A percentile compares a stretch with the other conserved stretches of the same genome.
phyloP scores from a whole-genome alignment of 768 basidiomycete genomes.

The Tricholoma sp. region DNA sequence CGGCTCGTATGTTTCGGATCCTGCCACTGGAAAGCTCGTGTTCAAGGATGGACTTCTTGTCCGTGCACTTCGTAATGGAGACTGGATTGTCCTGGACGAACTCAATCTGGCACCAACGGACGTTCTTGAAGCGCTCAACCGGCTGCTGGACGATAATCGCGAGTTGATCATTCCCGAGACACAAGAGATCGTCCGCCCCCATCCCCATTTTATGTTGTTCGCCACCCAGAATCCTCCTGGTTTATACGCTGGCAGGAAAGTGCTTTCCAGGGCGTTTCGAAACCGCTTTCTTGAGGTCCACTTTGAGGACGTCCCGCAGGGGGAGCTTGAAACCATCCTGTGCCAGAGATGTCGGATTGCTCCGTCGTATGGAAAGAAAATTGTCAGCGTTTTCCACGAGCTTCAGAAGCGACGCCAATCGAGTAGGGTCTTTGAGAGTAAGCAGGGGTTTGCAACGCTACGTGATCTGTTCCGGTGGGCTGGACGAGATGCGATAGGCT shows the following conservation, averaged over 20 bases:
- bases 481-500: conserved; percentile 79
- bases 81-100: conserved; percentile 99
- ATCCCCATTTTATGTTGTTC: conserved; percentile 96
- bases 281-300: conserved; percentile 98
- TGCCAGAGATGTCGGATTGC: conserved; percentile 89
- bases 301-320: conserved; percentile 94
- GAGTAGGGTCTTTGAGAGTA: conserved; percentile 93
- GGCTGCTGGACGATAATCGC: conserved; percentile 94
- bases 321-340: conserved; percentile 90
- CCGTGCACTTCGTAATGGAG: conserved; percentile 82
- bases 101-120: conserved; percentile 97
- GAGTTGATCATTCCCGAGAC: conserved; percentile 96
- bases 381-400: conserved; percentile 89
- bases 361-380: conserved; percentile 87
- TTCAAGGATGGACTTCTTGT: conserved; percentile 95
- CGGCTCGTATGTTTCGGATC: conserved; percentile 93
- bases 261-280: conserved; percentile 92
- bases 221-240: conserved; percentile 98
- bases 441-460: conserved; percentile 93
- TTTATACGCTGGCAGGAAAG: conserved; percentile 90
- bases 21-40: conserved; percentile 85
- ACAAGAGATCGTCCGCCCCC: conserved; percentile 88
- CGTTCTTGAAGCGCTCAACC: conserved; percentile 94
- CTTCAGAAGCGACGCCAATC: conserved; percentile 89
- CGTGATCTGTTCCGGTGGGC: conserved; percentile 99